These are phyloP conservation scores for Smithsoniella earleae DNA, from an alignment of 163 green algal species.

Conservation along the genomic window DNA sequence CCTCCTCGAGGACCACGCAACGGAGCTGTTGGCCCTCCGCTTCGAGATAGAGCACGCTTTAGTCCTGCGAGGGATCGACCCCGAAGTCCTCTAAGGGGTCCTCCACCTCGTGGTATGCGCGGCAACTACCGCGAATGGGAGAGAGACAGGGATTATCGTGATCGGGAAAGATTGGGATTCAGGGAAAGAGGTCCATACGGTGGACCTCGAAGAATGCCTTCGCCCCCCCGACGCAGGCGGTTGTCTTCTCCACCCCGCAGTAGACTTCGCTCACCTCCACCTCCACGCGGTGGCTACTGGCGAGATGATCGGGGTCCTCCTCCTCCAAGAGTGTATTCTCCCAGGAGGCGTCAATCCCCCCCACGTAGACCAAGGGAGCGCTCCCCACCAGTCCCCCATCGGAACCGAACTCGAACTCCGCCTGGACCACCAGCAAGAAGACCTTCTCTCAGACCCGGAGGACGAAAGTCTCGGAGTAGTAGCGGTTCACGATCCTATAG, in stretches of 20 bases:
- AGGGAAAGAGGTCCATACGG: neutral
- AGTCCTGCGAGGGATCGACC: neutral
- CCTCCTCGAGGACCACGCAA: neutral
- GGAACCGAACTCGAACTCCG: neutral
- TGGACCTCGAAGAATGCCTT: too few relatives aligned
- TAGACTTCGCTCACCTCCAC: neutral
- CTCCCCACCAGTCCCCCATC: neutral
- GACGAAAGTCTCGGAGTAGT: too few relatives aligned
- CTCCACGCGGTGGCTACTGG: too few relatives aligned
- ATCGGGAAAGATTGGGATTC: neutral
- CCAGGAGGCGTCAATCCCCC: neutral
- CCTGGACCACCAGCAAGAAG: constrained; percentile 2
- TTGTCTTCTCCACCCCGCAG: neutral
- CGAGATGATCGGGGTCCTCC: too few relatives aligned
- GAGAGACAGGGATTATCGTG: neutral
- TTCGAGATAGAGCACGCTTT: neutral
- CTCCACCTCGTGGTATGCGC: neutral
- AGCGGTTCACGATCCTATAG: too few relatives aligned
- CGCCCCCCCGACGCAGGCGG: neutral
- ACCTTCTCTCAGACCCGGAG: too few relatives aligned
- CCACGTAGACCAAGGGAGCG: neutral
- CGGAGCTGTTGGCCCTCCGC: neutral
- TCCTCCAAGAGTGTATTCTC: neutral
- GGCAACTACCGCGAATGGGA: too few relatives aligned
- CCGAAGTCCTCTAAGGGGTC: neutral